Base-by-base conservation (phyloP, 2,329 filamentous ascomycete species). In the Cercospora sojina region DNA sequence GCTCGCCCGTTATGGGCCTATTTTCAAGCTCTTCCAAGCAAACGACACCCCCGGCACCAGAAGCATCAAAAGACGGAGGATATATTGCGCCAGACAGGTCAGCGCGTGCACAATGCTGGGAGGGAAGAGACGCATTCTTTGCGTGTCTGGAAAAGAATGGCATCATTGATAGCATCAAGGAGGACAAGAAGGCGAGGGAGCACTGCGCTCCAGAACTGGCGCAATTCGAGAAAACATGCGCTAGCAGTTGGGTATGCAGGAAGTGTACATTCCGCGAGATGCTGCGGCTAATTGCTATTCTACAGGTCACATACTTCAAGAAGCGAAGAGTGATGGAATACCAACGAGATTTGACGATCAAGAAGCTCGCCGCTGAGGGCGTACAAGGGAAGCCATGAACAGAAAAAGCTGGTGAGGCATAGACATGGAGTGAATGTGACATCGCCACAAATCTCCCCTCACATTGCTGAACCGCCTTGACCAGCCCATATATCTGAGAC, bases 291-390 rank as follows among this genome's bases (percentile, higher is more conserved):
- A 57, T 27, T 12, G 13, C 16, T 59, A 5, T 13, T 7, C 3
- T 13, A 62, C 73, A 95, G 92, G 91, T 97, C 68, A 92, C 93
- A 80, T 98, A 99, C 80, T 99, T 99, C 82, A 97, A 98, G 84
- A 93, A 97, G 80, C 91, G 93, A 81, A 86, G 95, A 74, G 92
- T 98, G 38, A 94, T 96, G 81, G 95, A 99, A 73, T 86, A 91
- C 76, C 91, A 96, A 74, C 92, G 94, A 80, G 90, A 91, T 75
- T 84, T 89, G 80, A 90, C 92, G 25, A 82, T 97, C 70, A 89
- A 90, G 74, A 87, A 88, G 76, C 86, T 97, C 73, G 78, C 80
- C 76, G 77, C 79, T 71, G 75, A 84, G 75, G 80, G 80, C 12
- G 77, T 77, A 77, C 71, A 70, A 57, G 63, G 66, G 9, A 70